Evolutionary conservation across 106 monocot species (phyloP).

Genomic region (Platanthera guangdongensis): DNA sequence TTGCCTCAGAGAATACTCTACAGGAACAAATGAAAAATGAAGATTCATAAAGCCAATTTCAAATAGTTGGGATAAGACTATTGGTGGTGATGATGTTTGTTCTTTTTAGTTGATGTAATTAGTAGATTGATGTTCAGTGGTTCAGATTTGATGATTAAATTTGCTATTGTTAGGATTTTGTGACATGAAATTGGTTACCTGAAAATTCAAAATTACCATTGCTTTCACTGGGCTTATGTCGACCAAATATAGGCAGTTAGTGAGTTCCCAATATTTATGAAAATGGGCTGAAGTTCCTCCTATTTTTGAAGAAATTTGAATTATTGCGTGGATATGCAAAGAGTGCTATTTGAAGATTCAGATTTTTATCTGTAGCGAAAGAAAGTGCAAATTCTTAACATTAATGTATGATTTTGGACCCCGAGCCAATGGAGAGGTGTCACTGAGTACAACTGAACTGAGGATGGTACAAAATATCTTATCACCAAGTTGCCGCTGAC

Average conservation of each 20-base stretch:
- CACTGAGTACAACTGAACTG: not conserved
- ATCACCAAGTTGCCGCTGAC: not conserved
- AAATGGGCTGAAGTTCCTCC: not conserved
- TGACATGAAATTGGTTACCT: not conserved
- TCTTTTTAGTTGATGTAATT: not conserved
- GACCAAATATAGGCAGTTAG: not conserved
- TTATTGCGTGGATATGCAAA: not conserved
- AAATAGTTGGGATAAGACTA: too few relatives aligned
- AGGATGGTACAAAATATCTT: not conserved
- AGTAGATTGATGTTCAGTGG: not conserved
- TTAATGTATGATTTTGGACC: not conserved
- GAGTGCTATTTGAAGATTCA: not conserved
- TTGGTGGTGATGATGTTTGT: too few relatives aligned
- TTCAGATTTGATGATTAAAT: constrained; percentile 2
- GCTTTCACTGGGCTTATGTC: not conserved
- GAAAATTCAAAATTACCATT: not conserved
- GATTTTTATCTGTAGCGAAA: not conserved
- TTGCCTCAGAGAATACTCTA: too few relatives aligned
- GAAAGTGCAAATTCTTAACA: not conserved
- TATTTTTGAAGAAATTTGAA: not conserved
- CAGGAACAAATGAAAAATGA: too few relatives aligned
- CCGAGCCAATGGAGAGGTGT: too few relatives aligned
- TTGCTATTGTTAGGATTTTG: not conserved
- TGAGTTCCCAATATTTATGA: not conserved
- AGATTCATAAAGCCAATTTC: too few relatives aligned